Conservation (phyloP, 2,329 filamentous ascomycete species). For the Xylaria arbuscula region DNA sequence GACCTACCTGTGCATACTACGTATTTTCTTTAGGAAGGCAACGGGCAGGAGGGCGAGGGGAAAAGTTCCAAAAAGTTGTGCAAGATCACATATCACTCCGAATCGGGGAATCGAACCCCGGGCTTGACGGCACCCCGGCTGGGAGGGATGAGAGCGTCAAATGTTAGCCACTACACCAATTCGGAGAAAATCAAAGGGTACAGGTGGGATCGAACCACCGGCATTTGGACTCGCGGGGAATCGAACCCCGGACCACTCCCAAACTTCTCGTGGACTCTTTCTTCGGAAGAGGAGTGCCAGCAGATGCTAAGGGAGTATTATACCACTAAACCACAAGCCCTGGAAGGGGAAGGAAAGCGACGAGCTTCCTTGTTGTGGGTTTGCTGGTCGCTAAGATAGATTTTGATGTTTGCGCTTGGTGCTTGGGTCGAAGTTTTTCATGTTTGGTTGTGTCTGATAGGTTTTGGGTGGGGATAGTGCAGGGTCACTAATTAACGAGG, state of each 20-base stretch:
- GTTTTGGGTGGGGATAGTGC: not conserved
- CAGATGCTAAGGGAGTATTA: conserved; percentile 37
- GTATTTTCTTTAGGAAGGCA: not conserved
- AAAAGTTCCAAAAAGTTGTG: not conserved
- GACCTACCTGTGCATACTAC: conserved; percentile 10
- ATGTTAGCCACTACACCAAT: conserved; percentile 53
- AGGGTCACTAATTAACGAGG: conserved; percentile 15
- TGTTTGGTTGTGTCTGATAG: conserved; percentile 2
- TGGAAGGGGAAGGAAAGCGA: conserved; percentile 9
- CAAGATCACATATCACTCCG: conserved; percentile 38
- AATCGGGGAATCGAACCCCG: conserved; percentile 51
- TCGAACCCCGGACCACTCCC: conserved; percentile 44
- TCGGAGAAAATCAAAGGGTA: conserved; percentile 43
- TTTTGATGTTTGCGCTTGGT: conserved; percentile 10
- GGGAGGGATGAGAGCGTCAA: conserved; percentile 49
- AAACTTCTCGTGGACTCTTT: conserved; percentile 12
- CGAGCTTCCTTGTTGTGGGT: conserved; percentile 27
- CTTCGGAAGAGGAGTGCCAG: conserved; percentile 1
- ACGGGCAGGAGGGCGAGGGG: not conserved
- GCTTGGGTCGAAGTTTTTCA: not conserved
- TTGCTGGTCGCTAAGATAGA: conserved; percentile 3
- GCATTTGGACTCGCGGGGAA: conserved; percentile 42
- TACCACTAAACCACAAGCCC: conserved; percentile 40
- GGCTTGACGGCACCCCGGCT: conserved; percentile 41
- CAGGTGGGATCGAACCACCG: conserved; percentile 32